Percentiles rank a stretch among this genome's conserved stretches.
Conservation (phyloP, 1,284 basidiomycete species). For the Naganishia albida region DNA sequence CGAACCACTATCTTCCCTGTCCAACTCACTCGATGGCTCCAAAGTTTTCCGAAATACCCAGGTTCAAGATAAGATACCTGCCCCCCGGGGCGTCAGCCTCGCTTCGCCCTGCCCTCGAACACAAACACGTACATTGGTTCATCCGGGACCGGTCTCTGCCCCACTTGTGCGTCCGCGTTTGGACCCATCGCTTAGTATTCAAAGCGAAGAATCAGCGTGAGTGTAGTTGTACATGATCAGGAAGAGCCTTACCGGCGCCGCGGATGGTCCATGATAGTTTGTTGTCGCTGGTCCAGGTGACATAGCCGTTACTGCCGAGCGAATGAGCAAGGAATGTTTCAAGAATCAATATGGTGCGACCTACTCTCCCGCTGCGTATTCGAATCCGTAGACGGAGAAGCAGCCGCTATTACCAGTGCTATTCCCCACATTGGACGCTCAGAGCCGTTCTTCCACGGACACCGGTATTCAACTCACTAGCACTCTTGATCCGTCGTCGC, state of each 20-base stretch:
- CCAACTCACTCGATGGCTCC: conserved; percentile 62
- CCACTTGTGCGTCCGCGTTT: conserved; percentile 68
- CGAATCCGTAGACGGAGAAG: conserved; percentile 65
- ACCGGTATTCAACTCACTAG: conserved; percentile 41
- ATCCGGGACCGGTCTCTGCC: conserved; percentile 71
- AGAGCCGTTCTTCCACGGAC: background rate
- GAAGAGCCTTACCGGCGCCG: conserved; percentile 49
- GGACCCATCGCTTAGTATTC: conserved; percentile 64
- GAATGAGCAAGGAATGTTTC: background rate
- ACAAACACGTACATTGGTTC: conserved; percentile 69
- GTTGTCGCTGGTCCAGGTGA: conserved; percentile 72
- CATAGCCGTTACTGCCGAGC: conserved; percentile 62
- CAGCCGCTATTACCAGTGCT: conserved; percentile 55
- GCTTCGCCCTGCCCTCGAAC: conserved; percentile 28
- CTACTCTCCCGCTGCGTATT: conserved; percentile 62
- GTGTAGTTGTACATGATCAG: background rate
- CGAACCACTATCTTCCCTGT: background rate
- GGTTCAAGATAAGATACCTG: conserved; percentile 70
- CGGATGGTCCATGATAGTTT: conserved; percentile 74
- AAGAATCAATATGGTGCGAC: conserved; percentile 32
- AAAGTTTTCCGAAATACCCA: conserved; percentile 80
- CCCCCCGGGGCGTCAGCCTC: background rate
- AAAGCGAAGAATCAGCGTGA: background rate
- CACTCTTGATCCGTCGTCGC: conserved; percentile 46
- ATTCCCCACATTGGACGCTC: background rate